Conservation (phyloP, 192 early-diverging fungal genomes). For the Podila clonocystis region DNA sequence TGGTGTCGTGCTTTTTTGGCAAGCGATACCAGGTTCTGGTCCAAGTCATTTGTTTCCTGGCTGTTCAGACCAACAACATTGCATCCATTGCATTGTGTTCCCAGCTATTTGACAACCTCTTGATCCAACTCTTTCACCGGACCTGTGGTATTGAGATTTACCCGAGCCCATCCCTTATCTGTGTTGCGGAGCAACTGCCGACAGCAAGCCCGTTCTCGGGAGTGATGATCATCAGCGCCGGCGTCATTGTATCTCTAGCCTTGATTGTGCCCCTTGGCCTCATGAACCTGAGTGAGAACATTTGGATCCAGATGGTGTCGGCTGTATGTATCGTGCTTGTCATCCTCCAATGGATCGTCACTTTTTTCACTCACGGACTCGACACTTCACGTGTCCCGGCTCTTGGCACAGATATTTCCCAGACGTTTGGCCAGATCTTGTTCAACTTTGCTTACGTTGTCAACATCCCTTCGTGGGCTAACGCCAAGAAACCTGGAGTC, state of each 20-base stretch:
- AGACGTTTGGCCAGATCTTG: constrained; percentile 70
- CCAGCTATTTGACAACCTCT: constrained; percentile 75
- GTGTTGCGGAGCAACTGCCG: constrained; percentile 51
- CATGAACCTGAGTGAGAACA: constrained; percentile 73
- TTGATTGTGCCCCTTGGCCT: constrained; percentile 68
- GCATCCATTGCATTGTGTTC: constrained; percentile 75
- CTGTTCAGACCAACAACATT: constrained; percentile 76
- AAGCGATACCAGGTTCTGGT: constrained; percentile 68
- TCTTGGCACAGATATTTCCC: constrained; percentile 59
- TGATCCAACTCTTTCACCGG: constrained; percentile 64
- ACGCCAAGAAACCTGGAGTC: constrained; percentile 68
- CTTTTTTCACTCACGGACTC: constrained; percentile 62
- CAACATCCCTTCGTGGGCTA: constrained; percentile 73
- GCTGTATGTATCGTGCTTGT: constrained; percentile 60
- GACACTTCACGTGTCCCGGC: constrained; percentile 57
- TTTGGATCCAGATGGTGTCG: constrained; percentile 75
- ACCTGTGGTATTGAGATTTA: constrained; percentile 75
- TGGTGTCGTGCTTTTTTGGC: constrained; percentile 74
- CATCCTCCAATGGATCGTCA: constrained; percentile 68
- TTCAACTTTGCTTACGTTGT: constrained; percentile 80
- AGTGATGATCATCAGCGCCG: constrained; percentile 68
- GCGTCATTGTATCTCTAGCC: constrained; percentile 57
- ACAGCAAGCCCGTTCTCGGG: constrained; percentile 67
- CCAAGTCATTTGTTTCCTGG: constrained; percentile 71
- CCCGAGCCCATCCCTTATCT: constrained; percentile 64